Conservation (phyloP, 2,329 filamentous ascomycete species). For the Phialocephala subalpina region DNA sequence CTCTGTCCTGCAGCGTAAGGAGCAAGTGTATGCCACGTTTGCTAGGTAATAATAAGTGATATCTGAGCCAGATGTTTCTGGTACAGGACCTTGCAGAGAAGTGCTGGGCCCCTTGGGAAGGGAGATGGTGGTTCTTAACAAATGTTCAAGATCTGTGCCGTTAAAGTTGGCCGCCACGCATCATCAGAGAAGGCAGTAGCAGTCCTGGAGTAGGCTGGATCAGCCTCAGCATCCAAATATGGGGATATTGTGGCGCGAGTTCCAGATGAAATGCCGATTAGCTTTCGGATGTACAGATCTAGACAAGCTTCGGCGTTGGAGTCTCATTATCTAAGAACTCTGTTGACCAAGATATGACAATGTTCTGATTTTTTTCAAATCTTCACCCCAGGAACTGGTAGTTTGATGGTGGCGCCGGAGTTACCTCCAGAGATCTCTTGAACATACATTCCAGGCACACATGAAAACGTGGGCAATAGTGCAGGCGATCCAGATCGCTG, state of each 20-base stretch:
- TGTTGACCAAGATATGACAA: constrained; percentile 2
- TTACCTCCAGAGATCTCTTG: not conserved
- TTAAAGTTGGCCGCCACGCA: constrained; percentile 10
- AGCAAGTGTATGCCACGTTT: not conserved
- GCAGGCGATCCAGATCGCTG: not conserved
- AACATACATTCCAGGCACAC: not conserved
- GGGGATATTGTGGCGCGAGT: constrained; percentile 21
- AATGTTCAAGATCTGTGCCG: constrained; percentile 12
- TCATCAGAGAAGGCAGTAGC: constrained; percentile 11
- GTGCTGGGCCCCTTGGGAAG: constrained; percentile 33
- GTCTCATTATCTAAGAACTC: constrained; percentile 19
- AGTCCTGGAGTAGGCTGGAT: constrained; percentile 34
- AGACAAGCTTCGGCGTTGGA: not conserved
- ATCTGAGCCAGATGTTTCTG: constrained; percentile 18
- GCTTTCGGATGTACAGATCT: not conserved
- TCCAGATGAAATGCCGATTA: constrained; percentile 16
- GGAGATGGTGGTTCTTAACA: constrained; percentile 33
- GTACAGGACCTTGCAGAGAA: constrained; percentile 35
- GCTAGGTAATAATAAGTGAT: not conserved
- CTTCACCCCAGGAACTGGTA: not conserved
- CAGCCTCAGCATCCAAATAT: constrained; percentile 30
- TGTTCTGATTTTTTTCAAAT: not conserved
- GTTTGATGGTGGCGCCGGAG: constrained; percentile 1
- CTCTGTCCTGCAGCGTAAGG: constrained; percentile 12
- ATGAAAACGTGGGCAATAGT: no score